Evolutionary conservation across 2,329 filamentous ascomycete genomes (phyloP).

Genomic region (Pseudopyrenochaeta lycopersici): DNA sequence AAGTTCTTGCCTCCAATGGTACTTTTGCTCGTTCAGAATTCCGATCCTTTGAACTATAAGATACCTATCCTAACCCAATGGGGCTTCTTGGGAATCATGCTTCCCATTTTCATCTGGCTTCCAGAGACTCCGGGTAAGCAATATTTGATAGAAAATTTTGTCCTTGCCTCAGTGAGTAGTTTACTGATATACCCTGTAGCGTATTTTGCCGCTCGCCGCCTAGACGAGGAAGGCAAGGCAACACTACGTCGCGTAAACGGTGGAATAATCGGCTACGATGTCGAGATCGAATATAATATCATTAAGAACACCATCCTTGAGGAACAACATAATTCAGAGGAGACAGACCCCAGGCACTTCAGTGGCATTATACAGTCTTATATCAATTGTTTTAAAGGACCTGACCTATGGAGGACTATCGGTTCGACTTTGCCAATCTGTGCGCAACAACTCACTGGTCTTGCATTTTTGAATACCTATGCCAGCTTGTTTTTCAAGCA

Average conservation of each 20-base stretch:
- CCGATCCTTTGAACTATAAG: not conserved
- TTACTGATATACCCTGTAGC: not conserved
- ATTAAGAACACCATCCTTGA: conserved; percentile 1
- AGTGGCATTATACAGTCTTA: conserved; percentile 55
- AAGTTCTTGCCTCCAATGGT: not conserved
- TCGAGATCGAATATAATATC: conserved; percentile 1
- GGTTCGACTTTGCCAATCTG: not conserved
- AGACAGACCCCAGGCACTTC: no score
- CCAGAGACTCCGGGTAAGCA: not conserved
- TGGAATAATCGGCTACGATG: not conserved
- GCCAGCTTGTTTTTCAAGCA: conserved; percentile 8
- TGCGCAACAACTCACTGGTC: conserved; percentile 2
- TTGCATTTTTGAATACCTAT: conserved; percentile 4
- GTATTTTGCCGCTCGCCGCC: not conserved
- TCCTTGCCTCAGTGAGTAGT: not conserved
- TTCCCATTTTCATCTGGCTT: conserved; percentile 1
- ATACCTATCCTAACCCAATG: conserved; percentile 1
- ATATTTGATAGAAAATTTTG: no score
- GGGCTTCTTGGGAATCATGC: conserved; percentile 2
- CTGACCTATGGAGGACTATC: conserved; percentile 73
- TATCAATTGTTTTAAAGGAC: conserved; percentile 80
- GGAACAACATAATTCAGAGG: not conserved
- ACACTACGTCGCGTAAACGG: not conserved
- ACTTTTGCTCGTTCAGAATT: not conserved
- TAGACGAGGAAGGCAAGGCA: not conserved